Base-by-base conservation (phyloP, 768 basidiomycete species). In the Russula earlei region DNA sequence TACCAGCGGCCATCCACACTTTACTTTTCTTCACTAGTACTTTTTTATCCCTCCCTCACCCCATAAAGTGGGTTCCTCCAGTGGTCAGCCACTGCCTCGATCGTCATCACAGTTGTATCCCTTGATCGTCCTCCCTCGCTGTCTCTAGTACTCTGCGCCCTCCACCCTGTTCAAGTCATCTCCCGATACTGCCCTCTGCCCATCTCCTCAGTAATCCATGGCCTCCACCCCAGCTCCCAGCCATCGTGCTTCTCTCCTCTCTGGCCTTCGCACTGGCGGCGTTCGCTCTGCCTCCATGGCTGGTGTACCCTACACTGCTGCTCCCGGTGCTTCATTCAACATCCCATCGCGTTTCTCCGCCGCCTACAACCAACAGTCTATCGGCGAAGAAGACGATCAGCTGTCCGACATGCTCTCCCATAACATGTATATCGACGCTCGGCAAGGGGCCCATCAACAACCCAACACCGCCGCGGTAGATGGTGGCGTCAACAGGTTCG, bases 181-280 rank as follows among this genome's bases (percentile, higher is more conserved):
- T 31, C 60, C 56, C 43, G 52, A 47, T 40, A 52, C 54, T 52
- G 54, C 60, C 60, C 53, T 58, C 59, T 56, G 50, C 60, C 49
- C 62, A 44, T 59, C 55, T 47, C 52, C 60, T 46, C 29, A 9
- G 24, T 42, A 19, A 9, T 43, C 60, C 59, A 78, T 79, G 77
- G 70, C 77, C 51, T 69, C 76, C 46, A 62, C 74, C 55, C 68
- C 65, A 31, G 67, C 67, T 49, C 66, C 77, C 64, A 83, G 76
- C 69, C 62, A 65, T 53, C 87, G 90, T 65, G 88, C 91, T 49
- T 87, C 87, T 59, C 88, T 92, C 66, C 87, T 92, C 70, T 77
- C 85, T 58, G 88, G 87, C 64, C 87, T 92, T 66, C 86, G 90
- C 68, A 92, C 90, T 52, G 91, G 90, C 68, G 90, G 90, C 47